Evolutionary conservation across 768 basidiomycete species (phyloP).

Genomic region (Mrakia blollopis): DNA sequence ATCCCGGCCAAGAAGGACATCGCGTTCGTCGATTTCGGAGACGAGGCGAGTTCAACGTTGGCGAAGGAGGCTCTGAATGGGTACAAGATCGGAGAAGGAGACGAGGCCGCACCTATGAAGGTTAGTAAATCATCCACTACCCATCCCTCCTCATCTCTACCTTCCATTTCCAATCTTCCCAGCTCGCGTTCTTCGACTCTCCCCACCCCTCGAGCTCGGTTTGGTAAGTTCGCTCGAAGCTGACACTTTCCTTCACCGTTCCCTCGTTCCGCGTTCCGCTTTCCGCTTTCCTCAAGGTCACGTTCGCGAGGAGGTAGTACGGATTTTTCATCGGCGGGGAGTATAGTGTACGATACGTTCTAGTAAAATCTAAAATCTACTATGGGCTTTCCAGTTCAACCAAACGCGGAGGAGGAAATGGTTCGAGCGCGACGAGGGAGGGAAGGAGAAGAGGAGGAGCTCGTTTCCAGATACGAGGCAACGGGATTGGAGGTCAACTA

Average conservation of each 20-base stretch:
- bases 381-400: too few relatives aligned
- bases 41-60: conserved; percentile 82
- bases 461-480: too few relatives aligned
- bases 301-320: conserved; percentile 10
- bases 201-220: background rate
- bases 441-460: too few relatives aligned
- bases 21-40: conserved; percentile 94
- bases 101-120: conserved; percentile 9
- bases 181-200: background rate
- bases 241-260: background rate
- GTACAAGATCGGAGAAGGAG: conserved; percentile 48
- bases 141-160: background rate
- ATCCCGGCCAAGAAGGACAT: conserved; percentile 97
- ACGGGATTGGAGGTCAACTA: too few relatives aligned
- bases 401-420: too few relatives aligned
- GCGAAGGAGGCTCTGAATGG: conserved; percentile 97
- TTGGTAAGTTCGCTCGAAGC: background rate
- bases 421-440: too few relatives aligned
- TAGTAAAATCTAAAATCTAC: background rate
- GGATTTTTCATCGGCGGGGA: background rate
- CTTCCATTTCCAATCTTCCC: background rate
- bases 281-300: conserved; percentile 5
- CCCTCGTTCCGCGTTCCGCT: background rate
- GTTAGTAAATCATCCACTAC: background rate
- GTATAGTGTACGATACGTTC: conserved; percentile 9